Percentiles rank a stretch among this genome's conserved stretches.
Evolutionary conservation across 768 basidiomycete species (phyloP).

Genomic region (Collybia mongolica): DNA sequence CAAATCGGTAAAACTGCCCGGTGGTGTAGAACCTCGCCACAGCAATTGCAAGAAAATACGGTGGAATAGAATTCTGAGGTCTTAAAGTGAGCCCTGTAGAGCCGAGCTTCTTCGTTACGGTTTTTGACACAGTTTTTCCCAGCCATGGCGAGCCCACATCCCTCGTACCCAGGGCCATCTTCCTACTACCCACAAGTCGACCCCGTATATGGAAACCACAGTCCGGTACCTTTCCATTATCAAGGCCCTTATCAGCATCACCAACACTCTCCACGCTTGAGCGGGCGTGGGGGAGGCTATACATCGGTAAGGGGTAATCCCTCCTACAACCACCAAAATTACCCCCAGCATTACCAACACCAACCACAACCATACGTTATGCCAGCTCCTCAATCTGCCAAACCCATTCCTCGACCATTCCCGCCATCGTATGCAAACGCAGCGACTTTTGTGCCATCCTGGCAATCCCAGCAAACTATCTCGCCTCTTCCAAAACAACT

Average conservation of each 20-base stretch:
- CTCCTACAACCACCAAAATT: conserved; percentile 29
- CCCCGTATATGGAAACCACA: conserved; percentile 32
- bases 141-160: conserved; percentile 18
- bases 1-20: background rate
- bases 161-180: conserved; percentile 16
- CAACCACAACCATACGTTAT: conserved; percentile 24
- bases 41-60: background rate
- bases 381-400: conserved; percentile 1
- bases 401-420: conserved; percentile 25
- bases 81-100: background rate
- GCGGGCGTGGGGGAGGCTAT: conserved; percentile 32
- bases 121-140: background rate
- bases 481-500: conserved; percentile 68
- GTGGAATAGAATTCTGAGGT: background rate
- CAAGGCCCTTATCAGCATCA: conserved; percentile 34
- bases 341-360: conserved; percentile 27
- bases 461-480: conserved; percentile 44
- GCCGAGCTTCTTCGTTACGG: background rate
- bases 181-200: conserved; percentile 17
- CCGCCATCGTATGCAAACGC: conserved; percentile 28
- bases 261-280: conserved; percentile 29
- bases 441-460: conserved; percentile 34
- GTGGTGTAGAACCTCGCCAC: background rate
- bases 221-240: conserved; percentile 22
- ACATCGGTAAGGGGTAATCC: conserved; percentile 35